phyloP scores from a whole-genome alignment of 768 basidiomycete species.

The Podaxis sp. region DNA sequence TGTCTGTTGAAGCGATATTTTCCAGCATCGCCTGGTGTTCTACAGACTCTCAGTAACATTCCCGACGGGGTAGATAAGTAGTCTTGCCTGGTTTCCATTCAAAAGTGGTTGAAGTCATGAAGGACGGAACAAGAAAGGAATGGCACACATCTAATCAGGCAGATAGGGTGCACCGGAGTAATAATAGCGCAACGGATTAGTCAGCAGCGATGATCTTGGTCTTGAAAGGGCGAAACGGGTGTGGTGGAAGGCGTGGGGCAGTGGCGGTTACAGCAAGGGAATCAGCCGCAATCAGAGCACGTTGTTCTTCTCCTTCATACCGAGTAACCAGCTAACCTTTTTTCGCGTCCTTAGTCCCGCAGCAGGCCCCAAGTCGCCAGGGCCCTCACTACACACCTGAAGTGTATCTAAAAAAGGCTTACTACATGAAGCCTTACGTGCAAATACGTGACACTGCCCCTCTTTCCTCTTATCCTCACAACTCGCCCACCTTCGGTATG shows the following conservation, averaged over 20 bases:
- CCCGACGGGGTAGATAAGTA: background rate
- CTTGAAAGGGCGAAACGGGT: background rate
- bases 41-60: slow-evolving; percentile 24
- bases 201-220: background rate
- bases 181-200: background rate
- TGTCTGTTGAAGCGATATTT: slow-evolving; percentile 64
- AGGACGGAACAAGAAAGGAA: background rate
- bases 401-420: background rate
- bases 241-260: background rate
- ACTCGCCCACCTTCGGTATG: slow-evolving; percentile 22
- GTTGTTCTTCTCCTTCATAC: background rate
- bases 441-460: slow-evolving; percentile 14
- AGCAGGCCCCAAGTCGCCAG: too few species aligned
- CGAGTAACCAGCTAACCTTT: too few species aligned
- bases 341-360: too few species aligned
- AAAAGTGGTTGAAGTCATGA: slow-evolving; percentile 11
- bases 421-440: slow-evolving; percentile 29
- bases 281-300: background rate
- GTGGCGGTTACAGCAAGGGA: background rate
- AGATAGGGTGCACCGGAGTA: background rate
- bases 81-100: slow-evolving; percentile 15
- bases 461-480: background rate
- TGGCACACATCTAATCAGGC: background rate
- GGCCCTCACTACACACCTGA: too few species aligned
- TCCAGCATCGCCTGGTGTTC: slow-evolving; percentile 61